phyloP scores from a whole-genome alignment of 228 moss, liverwort and hornwort genomes.

The Sphagnum fallax region DNA sequence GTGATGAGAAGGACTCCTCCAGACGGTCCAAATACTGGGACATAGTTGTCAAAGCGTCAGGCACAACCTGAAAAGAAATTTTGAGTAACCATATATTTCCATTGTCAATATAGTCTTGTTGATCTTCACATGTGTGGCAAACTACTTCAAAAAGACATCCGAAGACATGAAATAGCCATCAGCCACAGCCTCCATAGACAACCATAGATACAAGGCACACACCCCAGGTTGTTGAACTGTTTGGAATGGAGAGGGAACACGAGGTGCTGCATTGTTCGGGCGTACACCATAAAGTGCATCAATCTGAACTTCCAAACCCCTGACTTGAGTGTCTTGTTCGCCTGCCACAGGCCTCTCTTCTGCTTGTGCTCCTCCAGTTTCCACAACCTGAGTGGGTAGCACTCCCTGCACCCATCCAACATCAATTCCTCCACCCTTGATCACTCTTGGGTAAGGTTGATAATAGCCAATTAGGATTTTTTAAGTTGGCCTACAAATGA shows the following conservation, averaged over 20 bases:
- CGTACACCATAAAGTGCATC: constrained; percentile 87
- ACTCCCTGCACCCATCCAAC: constrained; percentile 39
- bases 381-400: constrained; percentile 44
- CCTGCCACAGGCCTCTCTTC: constrained; percentile 31
- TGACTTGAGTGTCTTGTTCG: constrained; percentile 47
- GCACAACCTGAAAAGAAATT: constrained; percentile 95
- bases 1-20: constrained; percentile 86
- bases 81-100: too few relatives aligned
- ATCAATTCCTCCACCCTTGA: too few relatives aligned
- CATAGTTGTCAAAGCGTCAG: constrained; percentile 99
- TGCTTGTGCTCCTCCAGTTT: constrained; percentile 20
- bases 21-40: constrained; percentile 99
- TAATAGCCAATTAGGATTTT: too few relatives aligned
- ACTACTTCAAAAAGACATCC: too few relatives aligned
- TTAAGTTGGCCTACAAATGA: too few relatives aligned
- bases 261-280: constrained; percentile 26
- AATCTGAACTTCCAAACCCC: constrained; percentile 86
- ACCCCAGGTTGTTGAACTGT: constrained; percentile 74
- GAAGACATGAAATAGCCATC: too few relatives aligned
- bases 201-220: constrained; percentile 5
- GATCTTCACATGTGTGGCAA: too few relatives aligned
- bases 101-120: too few relatives aligned
- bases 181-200: too few relatives aligned
- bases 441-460: too few relatives aligned
- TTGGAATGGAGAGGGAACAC: constrained; percentile 43